phyloP scores from a whole-genome alignment of 768 basidiomycete genomes.

The Sistotremastrum suecicum region DNA sequence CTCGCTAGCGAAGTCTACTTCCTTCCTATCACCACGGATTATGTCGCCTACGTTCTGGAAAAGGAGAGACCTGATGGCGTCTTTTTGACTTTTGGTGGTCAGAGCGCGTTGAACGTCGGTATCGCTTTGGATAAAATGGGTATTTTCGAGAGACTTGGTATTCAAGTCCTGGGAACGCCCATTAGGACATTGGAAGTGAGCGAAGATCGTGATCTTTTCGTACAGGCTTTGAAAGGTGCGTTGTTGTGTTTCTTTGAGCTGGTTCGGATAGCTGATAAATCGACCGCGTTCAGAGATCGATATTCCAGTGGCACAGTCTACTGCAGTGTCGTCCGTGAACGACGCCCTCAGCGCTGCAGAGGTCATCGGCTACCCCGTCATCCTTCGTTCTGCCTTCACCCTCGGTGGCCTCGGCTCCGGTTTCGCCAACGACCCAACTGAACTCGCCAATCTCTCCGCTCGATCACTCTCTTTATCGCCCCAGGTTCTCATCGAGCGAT shows the following conservation, averaged over 20 bases:
- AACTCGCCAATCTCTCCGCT: constrained; percentile 87
- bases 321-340: constrained; percentile 91
- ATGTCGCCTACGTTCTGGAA: constrained; percentile 97
- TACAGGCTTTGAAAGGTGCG: constrained; percentile 88
- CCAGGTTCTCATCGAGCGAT: constrained; percentile 93
- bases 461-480: constrained; percentile 84
- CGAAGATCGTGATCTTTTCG: constrained; percentile 94
- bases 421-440: constrained; percentile 89
- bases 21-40: constrained; percentile 89
- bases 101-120: constrained; percentile 95
- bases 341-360: constrained; percentile 87
- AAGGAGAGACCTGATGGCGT: constrained; percentile 98
- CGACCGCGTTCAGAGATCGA: constrained; percentile 62
- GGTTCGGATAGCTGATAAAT: neutral
- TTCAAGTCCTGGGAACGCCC: constrained; percentile 89
- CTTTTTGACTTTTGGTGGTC: constrained; percentile 94
- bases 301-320: constrained; percentile 91
- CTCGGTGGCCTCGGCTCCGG: constrained; percentile 97
- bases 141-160: constrained; percentile 79
- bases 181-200: constrained; percentile 90
- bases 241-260: constrained; percentile 1
- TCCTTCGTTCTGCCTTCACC: constrained; percentile 91
- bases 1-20: constrained; percentile 96
- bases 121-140: constrained; percentile 97
- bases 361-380: constrained; percentile 91